Base-by-base conservation (phyloP, 345 rosid species). In the Balakata baccata region DNA sequence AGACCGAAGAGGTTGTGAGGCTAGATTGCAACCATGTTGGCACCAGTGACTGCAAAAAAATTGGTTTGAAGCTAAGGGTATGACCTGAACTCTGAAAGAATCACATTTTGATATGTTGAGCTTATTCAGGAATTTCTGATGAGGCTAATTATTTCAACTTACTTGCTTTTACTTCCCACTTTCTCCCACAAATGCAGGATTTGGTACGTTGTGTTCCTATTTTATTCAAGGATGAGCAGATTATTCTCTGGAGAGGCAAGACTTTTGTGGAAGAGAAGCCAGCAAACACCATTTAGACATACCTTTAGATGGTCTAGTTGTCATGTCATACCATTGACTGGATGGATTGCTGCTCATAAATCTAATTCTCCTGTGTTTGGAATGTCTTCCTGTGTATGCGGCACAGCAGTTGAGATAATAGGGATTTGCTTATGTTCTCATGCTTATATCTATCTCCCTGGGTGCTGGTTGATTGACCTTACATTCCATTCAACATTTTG, bases 151-250 rank as follows among this genome's bases (percentile, higher is more conserved):
- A 68, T 59, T 47, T 38, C 46, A 59, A 2, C 49, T 29, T 38
- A 68, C 65, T 79, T 69, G 10, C 38, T 7, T 12, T 7, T 2
- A 67, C 53, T 73, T 74, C n/a, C 38, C 47, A 16, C 45, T 57
- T 75, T 7, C 49, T 73, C 7, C 67, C 61, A 51, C 45, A 43
- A 69, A 59, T 83, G 82, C 86, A 92, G 97, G 97, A 89, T 85
- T 79, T 90, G 88, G 94, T 92, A 34, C 97, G 95, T 20, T 90
- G 92, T 60, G 79, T 88, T 68, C 98, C 97, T 11, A 86, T 94
- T 74, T 69, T 92, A 79, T 88, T 94, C 73, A 92, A 88, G 90
- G 97, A 88, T 56, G 97, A 89, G 72, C 97, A 94, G 78, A 89
- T 90, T 62, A 82, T 92, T 80, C 86, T 92, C 71, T 94, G 97